Base-by-base conservation (phyloP, 139 green algal genomes). In the Micractinium sp. region DNA sequence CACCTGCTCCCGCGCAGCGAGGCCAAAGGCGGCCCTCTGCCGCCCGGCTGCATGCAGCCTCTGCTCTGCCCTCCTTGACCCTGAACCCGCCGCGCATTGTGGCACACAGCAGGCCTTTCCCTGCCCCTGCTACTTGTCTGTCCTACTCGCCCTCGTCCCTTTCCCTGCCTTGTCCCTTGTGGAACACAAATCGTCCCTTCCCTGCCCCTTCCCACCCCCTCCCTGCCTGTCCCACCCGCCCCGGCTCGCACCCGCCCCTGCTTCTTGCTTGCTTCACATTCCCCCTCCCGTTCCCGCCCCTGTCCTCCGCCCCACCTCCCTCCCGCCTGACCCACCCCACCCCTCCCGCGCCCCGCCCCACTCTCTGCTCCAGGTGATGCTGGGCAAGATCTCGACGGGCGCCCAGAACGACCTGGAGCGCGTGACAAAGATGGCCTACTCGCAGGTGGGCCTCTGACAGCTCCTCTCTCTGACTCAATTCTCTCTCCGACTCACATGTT, bases 371-470 rank as follows among this genome's bases (percentile, higher is more conserved):
- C 92, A 99, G 90, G 93, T 99, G 71, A 95, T 99, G 93, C 92
- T 99, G 56, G 98, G 98, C 38, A 97, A 96, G 88, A 98, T 99
- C 86, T 98, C 94, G 82, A 99, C 98, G 23, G 96, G 97, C 33
- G 98, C 98, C 2, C 97, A 99, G 91, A 99, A 99, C 87, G 98
- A 99, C 93, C 93, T 99, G 91, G 97, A 99, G 93, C 95, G 96
- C 61, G 93, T 99, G 14, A 99, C 98, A 15, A 96, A 98, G 90
- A 98, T 99, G 96, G 97, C 98, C 0, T 99, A 99, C 92, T 92
- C 93, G 15, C 93, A 96, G 89, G 95, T 99, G 16, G 41, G 85
- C 41, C n/a, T 3, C 25, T 69, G 31, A n/a, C n/a, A n/a, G n/a
- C n/a, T n/a, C n/a, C n/a, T n/a, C n/a, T n/a, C n/a, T n/a, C n/a